Conservation (phyloP, 352 stramenopile genomes). For the Pythium volutum region DNA sequence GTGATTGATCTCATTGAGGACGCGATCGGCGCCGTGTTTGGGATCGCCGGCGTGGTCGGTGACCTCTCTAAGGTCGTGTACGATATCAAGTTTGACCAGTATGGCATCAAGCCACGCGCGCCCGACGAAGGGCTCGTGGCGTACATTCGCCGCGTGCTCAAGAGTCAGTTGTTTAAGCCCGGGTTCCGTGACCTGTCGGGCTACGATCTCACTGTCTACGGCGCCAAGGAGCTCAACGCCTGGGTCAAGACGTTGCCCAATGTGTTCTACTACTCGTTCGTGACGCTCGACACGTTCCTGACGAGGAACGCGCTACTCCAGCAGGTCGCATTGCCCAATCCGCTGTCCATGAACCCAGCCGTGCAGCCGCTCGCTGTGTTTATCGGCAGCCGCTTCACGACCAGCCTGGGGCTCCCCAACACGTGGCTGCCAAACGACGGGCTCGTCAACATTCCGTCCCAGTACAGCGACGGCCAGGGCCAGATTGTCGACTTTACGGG, state of each 20-base stretch:
- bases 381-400: slow-evolving; percentile 34
- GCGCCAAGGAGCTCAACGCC: slow-evolving; percentile 33
- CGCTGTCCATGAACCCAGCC: slow-evolving; percentile 30
- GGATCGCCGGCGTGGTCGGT: background rate
- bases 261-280: slow-evolving; percentile 55
- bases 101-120: slow-evolving; percentile 4
- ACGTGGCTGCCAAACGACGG: slow-evolving; percentile 38
- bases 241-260: slow-evolving; percentile 46
- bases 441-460: slow-evolving; percentile 25
- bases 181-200: slow-evolving; percentile 40
- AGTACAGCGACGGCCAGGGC: slow-evolving; percentile 24
- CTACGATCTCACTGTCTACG: slow-evolving; percentile 31
- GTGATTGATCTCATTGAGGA: background rate
- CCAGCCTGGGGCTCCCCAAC: slow-evolving; percentile 28
- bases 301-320: slow-evolving; percentile 31
- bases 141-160: slow-evolving; percentile 10
- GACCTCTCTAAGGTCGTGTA: background rate
- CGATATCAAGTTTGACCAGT: slow-evolving; percentile 20
- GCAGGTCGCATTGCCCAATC: slow-evolving; percentile 40
- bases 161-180: slow-evolving; percentile 31
- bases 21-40: background rate
- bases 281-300: slow-evolving; percentile 31
- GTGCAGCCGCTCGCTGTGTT: slow-evolving; percentile 35
- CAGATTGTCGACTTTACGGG: slow-evolving; percentile 15
- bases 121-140: slow-evolving; percentile 3